Evolutionary conservation across 345 rosid species (phyloP).

Genomic region (Dimocarpus longan): DNA sequence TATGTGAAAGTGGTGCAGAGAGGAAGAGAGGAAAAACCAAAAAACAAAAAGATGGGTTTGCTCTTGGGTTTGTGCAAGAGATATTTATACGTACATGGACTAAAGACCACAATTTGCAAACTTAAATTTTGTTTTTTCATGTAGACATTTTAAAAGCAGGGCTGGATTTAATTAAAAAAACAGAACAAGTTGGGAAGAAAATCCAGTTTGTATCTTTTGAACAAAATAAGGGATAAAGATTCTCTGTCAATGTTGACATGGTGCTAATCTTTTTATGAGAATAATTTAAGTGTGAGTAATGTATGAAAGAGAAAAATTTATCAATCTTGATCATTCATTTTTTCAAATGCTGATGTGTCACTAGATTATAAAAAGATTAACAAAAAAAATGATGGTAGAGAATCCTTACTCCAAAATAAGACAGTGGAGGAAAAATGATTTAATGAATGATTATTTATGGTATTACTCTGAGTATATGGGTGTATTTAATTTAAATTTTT

Average conservation of each 20-base stretch:
- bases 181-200: background rate
- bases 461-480: too few species aligned
- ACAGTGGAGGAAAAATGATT: background rate
- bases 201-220: background rate
- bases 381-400: too few species aligned
- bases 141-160: background rate
- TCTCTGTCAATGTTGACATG: too few species aligned
- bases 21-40: background rate
- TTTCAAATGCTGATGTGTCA: too few species aligned
- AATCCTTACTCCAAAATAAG: background rate
- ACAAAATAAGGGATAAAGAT: too few species aligned
- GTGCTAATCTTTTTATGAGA: too few species aligned
- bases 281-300: too few species aligned
- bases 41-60: background rate
- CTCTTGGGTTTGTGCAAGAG: background rate
- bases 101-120: background rate
- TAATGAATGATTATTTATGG: too few species aligned
- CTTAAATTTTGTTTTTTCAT: background rate
- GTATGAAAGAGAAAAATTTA: too few species aligned
- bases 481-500: too few species aligned
- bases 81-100: background rate
- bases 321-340: too few species aligned
- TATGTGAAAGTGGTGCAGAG: background rate
- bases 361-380: too few species aligned
- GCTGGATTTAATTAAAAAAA: background rate